Evolutionary conservation across 768 basidiomycete species (phyloP).

Genomic region (Pleurotus eryngii): DNA sequence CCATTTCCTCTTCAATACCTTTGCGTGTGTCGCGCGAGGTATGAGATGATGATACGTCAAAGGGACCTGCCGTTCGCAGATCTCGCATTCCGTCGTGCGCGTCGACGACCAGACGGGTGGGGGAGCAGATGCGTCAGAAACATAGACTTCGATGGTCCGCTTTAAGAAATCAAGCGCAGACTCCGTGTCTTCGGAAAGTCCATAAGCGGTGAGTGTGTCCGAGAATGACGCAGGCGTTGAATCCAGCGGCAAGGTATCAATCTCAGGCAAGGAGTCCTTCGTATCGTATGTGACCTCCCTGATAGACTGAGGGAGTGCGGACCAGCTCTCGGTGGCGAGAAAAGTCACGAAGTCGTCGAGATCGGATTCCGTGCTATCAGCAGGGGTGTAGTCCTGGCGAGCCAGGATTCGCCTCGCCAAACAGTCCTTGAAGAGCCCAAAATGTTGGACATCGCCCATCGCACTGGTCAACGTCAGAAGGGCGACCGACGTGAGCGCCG

Average conservation of each 20-base stretch:
- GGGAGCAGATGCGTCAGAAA: slow-evolving; percentile 43
- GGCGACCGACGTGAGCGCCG: too few species aligned
- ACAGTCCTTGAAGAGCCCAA: slow-evolving; percentile 38
- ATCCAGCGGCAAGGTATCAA: slow-evolving; percentile 36
- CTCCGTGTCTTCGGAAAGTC: slow-evolving; percentile 37
- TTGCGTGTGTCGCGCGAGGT: slow-evolving; percentile 49
- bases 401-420: slow-evolving; percentile 39
- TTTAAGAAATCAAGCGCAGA: slow-evolving; percentile 37
- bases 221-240: slow-evolving; percentile 37
- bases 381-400: slow-evolving; percentile 15
- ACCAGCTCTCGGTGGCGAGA: slow-evolving; percentile 50
- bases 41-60: slow-evolving; percentile 64
- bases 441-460: too few species aligned
- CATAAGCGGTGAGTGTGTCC: slow-evolving; percentile 52
- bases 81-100: slow-evolving; percentile 52
- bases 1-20: slow-evolving; percentile 57
- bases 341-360: slow-evolving; percentile 55
- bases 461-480: too few species aligned
- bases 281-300: slow-evolving; percentile 37
- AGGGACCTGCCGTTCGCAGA: slow-evolving; percentile 53
- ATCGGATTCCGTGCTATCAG: slow-evolving; percentile 22
- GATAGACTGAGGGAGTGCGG: slow-evolving; percentile 32
- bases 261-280: slow-evolving; percentile 24
- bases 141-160: slow-evolving; percentile 37
- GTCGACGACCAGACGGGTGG: slow-evolving; percentile 53